Evolutionary conservation across 208 protist genomes (phyloP).

Genomic region (Trypanosoma platydactyli): DNA sequence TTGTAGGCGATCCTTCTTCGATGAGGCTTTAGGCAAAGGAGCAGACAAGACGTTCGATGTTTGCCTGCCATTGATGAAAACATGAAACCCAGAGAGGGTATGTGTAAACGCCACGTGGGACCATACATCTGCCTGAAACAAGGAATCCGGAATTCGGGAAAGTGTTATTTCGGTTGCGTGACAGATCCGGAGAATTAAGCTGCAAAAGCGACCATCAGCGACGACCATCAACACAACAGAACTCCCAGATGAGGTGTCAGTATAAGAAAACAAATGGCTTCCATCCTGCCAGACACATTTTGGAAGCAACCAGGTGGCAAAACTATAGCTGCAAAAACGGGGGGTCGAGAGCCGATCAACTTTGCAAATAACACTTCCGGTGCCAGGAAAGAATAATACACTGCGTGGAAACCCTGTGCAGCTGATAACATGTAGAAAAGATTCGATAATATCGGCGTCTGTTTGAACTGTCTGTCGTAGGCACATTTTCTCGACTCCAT

Average conservation of each 20-base stretch:
- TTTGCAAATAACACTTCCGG: conserved; percentile 56
- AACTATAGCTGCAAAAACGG: conserved; percentile 74
- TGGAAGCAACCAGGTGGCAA: conserved; percentile 77
- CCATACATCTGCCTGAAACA: conserved; percentile 65
- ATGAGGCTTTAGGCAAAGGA: conserved; percentile 60
- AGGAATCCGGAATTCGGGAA: conserved; percentile 43
- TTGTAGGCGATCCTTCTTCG: conserved; percentile 45
- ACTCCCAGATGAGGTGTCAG: conserved; percentile 36
- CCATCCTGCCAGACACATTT: conserved; percentile 76
- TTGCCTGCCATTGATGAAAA: conserved; percentile 74
- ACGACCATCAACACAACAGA: conserved; percentile 54
- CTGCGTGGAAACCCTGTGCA: conserved; percentile 38
- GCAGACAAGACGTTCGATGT: conserved; percentile 31
- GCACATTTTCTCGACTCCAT: conserved; percentile 57
- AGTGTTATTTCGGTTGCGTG: conserved; percentile 27
- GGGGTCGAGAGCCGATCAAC: conserved; percentile 24
- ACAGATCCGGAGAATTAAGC: conserved; percentile 47
- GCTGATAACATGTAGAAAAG: conserved; percentile 64
- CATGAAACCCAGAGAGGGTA: conserved; percentile 39
- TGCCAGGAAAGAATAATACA: conserved; percentile 70
- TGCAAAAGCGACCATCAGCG: conserved; percentile 71
- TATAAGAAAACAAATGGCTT: conserved; percentile 73
- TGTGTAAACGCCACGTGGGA: conserved; percentile 80
- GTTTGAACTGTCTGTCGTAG: conserved; percentile 43
- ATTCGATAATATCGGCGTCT: conserved; percentile 74